Base-by-base conservation (phyloP, 2,329 filamentous ascomycete genomes). In the Beauveria asiatica region DNA sequence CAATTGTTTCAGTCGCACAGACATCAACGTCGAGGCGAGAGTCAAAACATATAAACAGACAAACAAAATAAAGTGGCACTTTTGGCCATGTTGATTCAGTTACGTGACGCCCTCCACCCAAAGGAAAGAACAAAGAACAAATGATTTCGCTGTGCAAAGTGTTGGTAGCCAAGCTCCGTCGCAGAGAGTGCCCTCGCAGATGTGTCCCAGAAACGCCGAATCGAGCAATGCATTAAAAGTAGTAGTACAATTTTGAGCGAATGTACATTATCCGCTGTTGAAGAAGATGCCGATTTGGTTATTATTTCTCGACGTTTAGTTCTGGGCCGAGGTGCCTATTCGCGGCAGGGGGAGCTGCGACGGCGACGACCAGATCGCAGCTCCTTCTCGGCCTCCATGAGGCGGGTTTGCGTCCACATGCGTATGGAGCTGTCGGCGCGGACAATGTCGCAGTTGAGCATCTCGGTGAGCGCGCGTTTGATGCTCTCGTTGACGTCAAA, bases 351-450 rank as follows among this genome's bases (percentile, higher is more conserved):
- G 25, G 70, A 70, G 68, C 78, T 78, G 53, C 79, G 74, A 63
- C 80, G 72, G 64, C 81, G 74, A 54, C 81, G 74, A 41, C 80
- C 79, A 9, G 76, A 79, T 37, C 82, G 77, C 59, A 85, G 70
- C 65, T 85, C 81, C 66, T 80, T 79, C 67, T 85, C 82, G 21
- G 82, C 83, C 65, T 84, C 81, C 78, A 86, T 79, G 27, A 86
- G 73, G 16, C 82, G 74, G 21, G 78, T 76, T 69, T 85, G 83
- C 39, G 85, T 80, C 79, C 81, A 85, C 62, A 77, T 81, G 52
- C 83, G 80, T 67, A 83, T 79, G 1, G 75, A 73, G 30, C 72
- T 70, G 62, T 84, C 80, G 50, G 69, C 71, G 46, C 81, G 79
- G 17, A 83, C 80, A 42, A 77, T 72, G 25, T 81, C 78, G 70